These are phyloP conservation scores for Rubia balearica DNA, from an alignment of 305 asterid species.

Conservation along the genomic window DNA sequence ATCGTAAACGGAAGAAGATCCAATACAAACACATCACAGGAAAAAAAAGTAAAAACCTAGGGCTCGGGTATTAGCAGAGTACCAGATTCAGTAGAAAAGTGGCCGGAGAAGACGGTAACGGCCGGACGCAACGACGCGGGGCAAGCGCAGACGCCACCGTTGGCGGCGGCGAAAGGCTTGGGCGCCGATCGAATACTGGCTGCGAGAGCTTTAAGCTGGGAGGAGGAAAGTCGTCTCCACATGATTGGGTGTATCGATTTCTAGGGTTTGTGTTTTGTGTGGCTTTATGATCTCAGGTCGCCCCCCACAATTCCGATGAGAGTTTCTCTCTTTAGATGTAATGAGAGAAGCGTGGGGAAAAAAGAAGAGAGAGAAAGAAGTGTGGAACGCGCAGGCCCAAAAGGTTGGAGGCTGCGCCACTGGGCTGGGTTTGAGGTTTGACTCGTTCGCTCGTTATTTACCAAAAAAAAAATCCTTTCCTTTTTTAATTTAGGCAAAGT, in stretches of 20 bases:
- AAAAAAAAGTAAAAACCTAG: neutral
- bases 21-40: neutral
- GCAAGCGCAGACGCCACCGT: slow-evolving; percentile 18
- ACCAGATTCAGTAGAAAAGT: slow-evolving; percentile 34
- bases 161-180: slow-evolving; percentile 20
- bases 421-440: slow-evolving; percentile 15
- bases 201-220: slow-evolving; percentile 25
- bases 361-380: neutral
- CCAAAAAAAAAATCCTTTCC: too few species aligned
- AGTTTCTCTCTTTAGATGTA: neutral
- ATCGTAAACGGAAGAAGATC: neutral
- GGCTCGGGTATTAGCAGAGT: neutral
- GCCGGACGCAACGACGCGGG: slow-evolving; percentile 24
- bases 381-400: slow-evolving; percentile 2
- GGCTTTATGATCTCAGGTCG: slow-evolving; percentile 29
- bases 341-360: neutral
- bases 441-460: too few species aligned
- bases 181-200: slow-evolving; percentile 26
- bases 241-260: slow-evolving; percentile 17
- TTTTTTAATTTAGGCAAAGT: too few species aligned
- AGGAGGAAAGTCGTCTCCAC: slow-evolving; percentile 34
- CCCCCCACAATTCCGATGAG: slow-evolving; percentile 11
- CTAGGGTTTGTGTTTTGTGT: neutral
- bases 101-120: slow-evolving; percentile 19
- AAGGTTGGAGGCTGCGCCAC: slow-evolving; percentile 14